A percentile compares a stretch with the other conserved stretches of the same genome.
These are phyloP conservation scores for Ricinus communis DNA, from an alignment of 345 rosid genomes.

Conservation along the genomic window DNA sequence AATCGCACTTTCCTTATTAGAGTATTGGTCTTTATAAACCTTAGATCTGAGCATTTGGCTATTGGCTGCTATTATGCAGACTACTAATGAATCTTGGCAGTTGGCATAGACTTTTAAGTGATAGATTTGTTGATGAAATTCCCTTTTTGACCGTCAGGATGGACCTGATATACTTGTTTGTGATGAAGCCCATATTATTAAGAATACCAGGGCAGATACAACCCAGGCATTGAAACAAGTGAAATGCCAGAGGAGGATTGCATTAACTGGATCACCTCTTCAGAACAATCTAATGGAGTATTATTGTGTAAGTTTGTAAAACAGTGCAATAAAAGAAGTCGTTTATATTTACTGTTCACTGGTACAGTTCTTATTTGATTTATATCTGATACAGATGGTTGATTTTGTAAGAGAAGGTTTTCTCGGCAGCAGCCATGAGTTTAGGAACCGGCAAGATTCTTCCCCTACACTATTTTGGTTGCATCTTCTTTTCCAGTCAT, in stretches of 20 bases:
- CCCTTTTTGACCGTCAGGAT: constrained; percentile 55
- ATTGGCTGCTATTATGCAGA: constrained; percentile 1
- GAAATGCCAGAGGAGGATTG: constrained; percentile 97
- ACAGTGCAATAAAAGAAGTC: constrained; percentile 6
- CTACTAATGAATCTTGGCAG: constrained; percentile 4
- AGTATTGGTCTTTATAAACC: background rate
- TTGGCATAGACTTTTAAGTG: background rate
- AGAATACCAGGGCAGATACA: constrained; percentile 96
- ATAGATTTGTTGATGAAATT: constrained; percentile 6
- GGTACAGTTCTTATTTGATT: constrained; percentile 17
- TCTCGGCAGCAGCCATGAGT: constrained; percentile 98
- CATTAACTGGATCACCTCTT: constrained; percentile 98
- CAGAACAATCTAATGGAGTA: constrained; percentile 99
- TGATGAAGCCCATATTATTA: constrained; percentile 97
- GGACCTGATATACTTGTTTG: constrained; percentile 99
- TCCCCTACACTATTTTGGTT: constrained; percentile 19
- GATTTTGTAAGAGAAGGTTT: constrained; percentile 99
- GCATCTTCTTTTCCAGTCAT: constrained; percentile 10
- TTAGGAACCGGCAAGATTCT: constrained; percentile 83
- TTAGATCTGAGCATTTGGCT: background rate
- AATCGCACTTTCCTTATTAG: background rate
- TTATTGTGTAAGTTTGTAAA: constrained; percentile 77
- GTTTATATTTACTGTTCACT: background rate
- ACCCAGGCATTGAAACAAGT: constrained; percentile 96
- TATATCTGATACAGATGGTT: constrained; percentile 78